Percentiles rank a stretch among this genome's conserved stretches.
phyloP scores from a whole-genome alignment of 148 eudicot species.

The Silene conica region DNA sequence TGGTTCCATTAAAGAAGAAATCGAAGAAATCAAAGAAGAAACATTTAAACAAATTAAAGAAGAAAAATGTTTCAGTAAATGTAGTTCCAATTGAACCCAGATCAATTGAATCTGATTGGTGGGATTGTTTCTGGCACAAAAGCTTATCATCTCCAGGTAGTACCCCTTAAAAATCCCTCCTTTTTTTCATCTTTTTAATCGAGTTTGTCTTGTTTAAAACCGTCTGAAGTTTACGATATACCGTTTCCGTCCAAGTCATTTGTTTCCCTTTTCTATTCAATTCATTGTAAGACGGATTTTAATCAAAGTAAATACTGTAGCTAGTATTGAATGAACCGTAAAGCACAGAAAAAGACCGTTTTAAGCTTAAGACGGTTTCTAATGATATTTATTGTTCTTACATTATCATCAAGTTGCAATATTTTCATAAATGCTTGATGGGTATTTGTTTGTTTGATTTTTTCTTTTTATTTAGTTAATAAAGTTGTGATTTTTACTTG shows the following conservation, averaged over 20 bases:
- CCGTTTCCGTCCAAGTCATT: too few species aligned
- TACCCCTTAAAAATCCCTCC: not conserved
- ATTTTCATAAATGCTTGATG: not conserved
- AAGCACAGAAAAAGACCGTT: too few species aligned
- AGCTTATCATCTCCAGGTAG: slow-evolving; percentile 63
- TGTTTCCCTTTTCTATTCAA: too few species aligned
- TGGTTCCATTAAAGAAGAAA: slow-evolving; percentile 49
- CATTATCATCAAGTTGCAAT: not conserved
- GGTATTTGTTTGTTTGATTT: not conserved
- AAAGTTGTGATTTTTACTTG: not conserved
- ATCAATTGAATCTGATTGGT: slow-evolving; percentile 82
- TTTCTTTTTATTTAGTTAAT: not conserved
- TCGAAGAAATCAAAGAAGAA: slow-evolving; percentile 27
- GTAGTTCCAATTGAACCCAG: slow-evolving; percentile 54
- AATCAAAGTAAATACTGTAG: too few species aligned
- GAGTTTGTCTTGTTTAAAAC: too few species aligned
- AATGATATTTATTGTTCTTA: not conserved
- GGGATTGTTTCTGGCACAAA: slow-evolving; percentile 80
- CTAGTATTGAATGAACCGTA: too few species aligned
- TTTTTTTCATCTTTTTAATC: not conserved
- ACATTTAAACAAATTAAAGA: slow-evolving; percentile 43
- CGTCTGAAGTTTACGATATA: too few species aligned
- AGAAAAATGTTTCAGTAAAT: slow-evolving; percentile 31
- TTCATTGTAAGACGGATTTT: too few species aligned
- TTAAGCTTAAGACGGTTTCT: too few species aligned